phyloP scores from a whole-genome alignment of 495 filamentous ascomycete species.

The Hyaloscypha variabilis region DNA sequence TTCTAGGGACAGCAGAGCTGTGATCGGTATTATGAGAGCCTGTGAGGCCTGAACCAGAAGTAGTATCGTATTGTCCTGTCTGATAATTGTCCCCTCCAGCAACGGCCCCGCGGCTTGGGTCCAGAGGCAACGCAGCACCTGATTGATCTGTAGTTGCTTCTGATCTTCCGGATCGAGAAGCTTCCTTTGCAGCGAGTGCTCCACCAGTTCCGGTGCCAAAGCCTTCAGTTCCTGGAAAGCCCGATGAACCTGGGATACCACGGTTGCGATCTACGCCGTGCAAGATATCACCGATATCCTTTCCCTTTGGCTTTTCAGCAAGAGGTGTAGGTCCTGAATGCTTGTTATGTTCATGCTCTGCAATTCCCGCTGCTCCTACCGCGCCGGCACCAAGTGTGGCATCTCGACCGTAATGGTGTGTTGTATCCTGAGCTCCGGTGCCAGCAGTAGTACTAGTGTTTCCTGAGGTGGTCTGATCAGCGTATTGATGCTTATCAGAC shows the following conservation, averaged over 20 bases:
- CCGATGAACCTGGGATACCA: conserved; percentile 14
- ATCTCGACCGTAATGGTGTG: conserved; percentile 8
- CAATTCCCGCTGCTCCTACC: conserved; percentile 4
- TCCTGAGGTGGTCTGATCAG: background rate
- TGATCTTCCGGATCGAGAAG: background rate
- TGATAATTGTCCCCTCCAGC: background rate
- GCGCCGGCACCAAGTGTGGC: conserved; percentile 4
- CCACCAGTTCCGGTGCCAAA: conserved; percentile 1
- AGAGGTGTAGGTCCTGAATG: conserved; percentile 10
- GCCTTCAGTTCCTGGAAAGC: conserved; percentile 18
- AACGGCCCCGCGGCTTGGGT: background rate
- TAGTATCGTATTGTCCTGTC: background rate
- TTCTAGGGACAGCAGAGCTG: background rate
- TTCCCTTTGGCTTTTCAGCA: conserved; percentile 6
- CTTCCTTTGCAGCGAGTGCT: background rate
- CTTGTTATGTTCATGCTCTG: conserved; percentile 9
- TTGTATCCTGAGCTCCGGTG: conserved; percentile 3
- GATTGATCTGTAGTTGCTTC: conserved; percentile 15
- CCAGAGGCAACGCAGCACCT: background rate
- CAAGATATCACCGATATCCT: conserved; percentile 19
- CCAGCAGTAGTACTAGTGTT: conserved; percentile 1
- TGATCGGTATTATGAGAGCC: background rate
- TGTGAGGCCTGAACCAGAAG: conserved; percentile 1
- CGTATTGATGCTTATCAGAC: conserved; percentile 9
- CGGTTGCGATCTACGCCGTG: conserved; percentile 26